These are phyloP conservation scores for Umbelopsis sp. DNA, from an alignment of 192 early-diverging fungal genomes.

Conservation along the genomic window DNA sequence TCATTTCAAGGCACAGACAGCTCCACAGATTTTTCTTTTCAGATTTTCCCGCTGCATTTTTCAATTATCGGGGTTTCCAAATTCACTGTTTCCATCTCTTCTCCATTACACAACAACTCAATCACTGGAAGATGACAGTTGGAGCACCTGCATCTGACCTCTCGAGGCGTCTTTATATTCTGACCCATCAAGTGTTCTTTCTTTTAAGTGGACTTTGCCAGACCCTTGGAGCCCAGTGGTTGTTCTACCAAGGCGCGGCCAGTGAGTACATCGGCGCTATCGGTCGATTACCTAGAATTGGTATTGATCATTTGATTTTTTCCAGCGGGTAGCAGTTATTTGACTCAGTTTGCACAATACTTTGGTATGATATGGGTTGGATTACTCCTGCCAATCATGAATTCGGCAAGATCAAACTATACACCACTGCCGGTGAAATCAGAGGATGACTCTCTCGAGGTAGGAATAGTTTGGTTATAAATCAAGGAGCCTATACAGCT, in stretches of 20 bases:
- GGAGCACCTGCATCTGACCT: not conserved
- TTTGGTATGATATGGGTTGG: conserved; percentile 46
- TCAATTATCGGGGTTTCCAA: too few relatives aligned
- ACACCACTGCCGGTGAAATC: not conserved
- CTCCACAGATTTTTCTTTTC: too few relatives aligned
- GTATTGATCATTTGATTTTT: not conserved
- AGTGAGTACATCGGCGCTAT: conserved; percentile 43
- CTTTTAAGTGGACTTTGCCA: conserved; percentile 53
- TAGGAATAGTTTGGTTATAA: not conserved
- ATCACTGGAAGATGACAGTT: not conserved
- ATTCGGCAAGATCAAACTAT: conserved; percentile 22
- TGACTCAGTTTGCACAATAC: conserved; percentile 37
- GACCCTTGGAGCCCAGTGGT: conserved; percentile 57
- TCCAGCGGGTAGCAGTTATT: conserved; percentile 38
- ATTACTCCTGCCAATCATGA: conserved; percentile 38
- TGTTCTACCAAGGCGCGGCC: conserved; percentile 62
- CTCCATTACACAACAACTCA: not conserved
- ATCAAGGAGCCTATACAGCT: not conserved
- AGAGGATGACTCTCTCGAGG: conserved; percentile 21
- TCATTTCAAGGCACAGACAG: too few relatives aligned
- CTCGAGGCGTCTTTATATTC: conserved; percentile 28
- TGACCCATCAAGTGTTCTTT: conserved; percentile 52
- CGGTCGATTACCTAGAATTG: not conserved
- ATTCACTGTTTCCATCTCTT: not conserved
- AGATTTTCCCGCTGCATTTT: too few relatives aligned